Evolutionary conservation across 106 monocot species (phyloP), one percentile per base, ranked within the genome.

Genomic region (Allium fistulosum): DNA sequence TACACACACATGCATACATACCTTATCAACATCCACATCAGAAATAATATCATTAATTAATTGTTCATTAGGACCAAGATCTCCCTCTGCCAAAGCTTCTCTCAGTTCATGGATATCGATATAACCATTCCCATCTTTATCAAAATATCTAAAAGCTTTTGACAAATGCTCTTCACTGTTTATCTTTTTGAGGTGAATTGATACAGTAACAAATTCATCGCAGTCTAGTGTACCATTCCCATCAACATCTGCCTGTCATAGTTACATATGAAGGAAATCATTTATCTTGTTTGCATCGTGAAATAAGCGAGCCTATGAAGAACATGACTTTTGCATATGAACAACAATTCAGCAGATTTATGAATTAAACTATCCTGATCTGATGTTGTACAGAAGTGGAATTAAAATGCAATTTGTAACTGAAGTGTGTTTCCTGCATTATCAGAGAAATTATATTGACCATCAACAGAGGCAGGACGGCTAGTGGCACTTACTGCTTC

Each of bases 91-190:
- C 11, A 87, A 62, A 28, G 83, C 83, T 62, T 87, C 87, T 75
- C 80, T 77, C 71, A 87, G 58, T 56, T 87, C 83, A 45, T 87
- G 69, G 49, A 80, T 77, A 66, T 87, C 87, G 17, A 87, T 83
- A 59, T 61, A 87, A 61, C 87, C 87, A 62, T 72, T 83, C 26
- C 71, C 69, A 59, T 87, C 77, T 68, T 83, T 87, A 67, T 87
- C 87, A 12, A 83, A 87, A 51, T 78, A 78, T 8, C 61, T 66
- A 48, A 87, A 87, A 10, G 79, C 83, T 57, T 77, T 62, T 2
- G 76, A 62, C 15, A 76, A 59, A 68, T 87, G 77, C 13, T 83
- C 72, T 10, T 75, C 74, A 26, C 83, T 87, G 28, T 52, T 67
- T 10, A 83, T 80, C 64, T 69, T 87, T 63, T 77, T 79, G 71